A percentile compares a stretch with the other conserved stretches of the same genome.
phyloP scores from a whole-genome alignment of 2,329 filamentous ascomycete species.

The Sclerotinia borealis region DNA sequence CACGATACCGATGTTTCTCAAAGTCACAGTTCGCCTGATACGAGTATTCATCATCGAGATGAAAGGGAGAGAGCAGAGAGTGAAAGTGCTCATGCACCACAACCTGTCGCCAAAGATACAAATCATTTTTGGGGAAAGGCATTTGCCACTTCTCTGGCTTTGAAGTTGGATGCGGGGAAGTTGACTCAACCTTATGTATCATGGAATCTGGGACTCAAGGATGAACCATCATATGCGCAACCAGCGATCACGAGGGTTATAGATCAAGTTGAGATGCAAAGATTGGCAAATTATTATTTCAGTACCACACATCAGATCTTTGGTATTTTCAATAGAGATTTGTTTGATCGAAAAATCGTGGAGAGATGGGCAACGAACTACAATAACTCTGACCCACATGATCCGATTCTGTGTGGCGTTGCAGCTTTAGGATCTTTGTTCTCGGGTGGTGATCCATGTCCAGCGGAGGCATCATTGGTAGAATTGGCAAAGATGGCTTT shows the following conservation, averaged over 20 bases:
- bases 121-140: constrained; percentile 9
- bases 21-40: constrained; percentile 10
- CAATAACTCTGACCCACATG: constrained; percentile 14
- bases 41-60: constrained; percentile 1
- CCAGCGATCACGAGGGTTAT: constrained; percentile 22
- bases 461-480: constrained; percentile 27
- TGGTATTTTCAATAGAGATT: constrained; percentile 29
- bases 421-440: constrained; percentile 34
- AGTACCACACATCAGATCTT: constrained; percentile 32
- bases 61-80: constrained; percentile 3
- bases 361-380: constrained; percentile 33
- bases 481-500: constrained; percentile 23
- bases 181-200: constrained; percentile 33
- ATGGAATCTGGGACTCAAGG: constrained; percentile 33
- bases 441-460: constrained; percentile 19
- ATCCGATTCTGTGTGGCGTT: constrained; percentile 32
- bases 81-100: neutral
- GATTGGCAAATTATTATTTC: constrained; percentile 28
- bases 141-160: constrained; percentile 5
- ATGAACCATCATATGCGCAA: constrained; percentile 20
- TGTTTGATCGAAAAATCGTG: constrained; percentile 21
- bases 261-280: constrained; percentile 2
- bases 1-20: constrained; percentile 9
- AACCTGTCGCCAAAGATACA: neutral
- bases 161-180: constrained; percentile 10